These are phyloP conservation scores for Myriosclerotinia scirpicola DNA, from an alignment of 2,329 filamentous ascomycete genomes.

Conservation along the genomic window DNA sequence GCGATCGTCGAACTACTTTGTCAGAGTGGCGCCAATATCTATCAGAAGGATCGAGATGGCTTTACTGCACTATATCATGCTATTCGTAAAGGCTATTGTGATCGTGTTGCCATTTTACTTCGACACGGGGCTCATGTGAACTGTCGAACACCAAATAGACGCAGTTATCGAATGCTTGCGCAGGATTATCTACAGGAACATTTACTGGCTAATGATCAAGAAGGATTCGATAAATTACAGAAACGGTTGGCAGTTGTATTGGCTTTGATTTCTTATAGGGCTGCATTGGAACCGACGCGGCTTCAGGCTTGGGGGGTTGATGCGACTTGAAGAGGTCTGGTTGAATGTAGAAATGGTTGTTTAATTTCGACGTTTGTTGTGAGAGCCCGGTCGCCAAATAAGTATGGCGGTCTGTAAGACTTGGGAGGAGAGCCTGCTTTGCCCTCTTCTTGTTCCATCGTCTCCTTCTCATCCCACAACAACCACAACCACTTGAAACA, in stretches of 20 bases:
- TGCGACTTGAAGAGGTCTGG: background rate
- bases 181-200: conserved; percentile 12
- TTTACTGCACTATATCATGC: conserved; percentile 17
- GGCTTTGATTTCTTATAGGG: conserved; percentile 5
- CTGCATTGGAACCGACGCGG: background rate
- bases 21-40: conserved; percentile 8
- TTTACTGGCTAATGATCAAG: conserved; percentile 9
- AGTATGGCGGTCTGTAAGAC: background rate
- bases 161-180: conserved; percentile 15
- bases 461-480: too few relatives aligned
- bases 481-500: too few relatives aligned
- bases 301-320: conserved; percentile 9
- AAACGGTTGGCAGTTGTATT: conserved; percentile 8
- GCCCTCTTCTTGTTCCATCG: background rate
- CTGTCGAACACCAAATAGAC: background rate
- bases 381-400: too few relatives aligned
- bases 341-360: background rate
- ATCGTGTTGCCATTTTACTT: conserved; percentile 20
- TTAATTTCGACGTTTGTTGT: background rate
- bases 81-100: conserved; percentile 17
- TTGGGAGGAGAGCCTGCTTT: background rate
- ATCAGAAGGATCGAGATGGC: conserved; percentile 18
- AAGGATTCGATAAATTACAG: conserved; percentile 7
- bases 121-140: conserved; percentile 20
- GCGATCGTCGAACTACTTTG: conserved; percentile 3